These are phyloP conservation scores for Diutina neorugosa DNA, from an alignment of 1,139 yeast species.

Conservation along the genomic window DNA sequence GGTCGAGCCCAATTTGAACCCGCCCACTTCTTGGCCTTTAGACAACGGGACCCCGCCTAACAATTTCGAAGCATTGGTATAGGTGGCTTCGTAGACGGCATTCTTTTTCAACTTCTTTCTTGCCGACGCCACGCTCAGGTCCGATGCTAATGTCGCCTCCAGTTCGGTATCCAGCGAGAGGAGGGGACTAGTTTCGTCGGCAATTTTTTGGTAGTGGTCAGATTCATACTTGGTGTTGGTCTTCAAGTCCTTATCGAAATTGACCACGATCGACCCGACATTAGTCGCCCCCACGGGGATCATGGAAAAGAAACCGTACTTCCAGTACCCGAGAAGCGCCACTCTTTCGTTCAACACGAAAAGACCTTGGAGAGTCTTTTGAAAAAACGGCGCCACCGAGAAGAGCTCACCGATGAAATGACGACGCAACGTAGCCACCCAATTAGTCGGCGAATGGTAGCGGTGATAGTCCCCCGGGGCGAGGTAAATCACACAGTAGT, in stretches of 20 bases:
- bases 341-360: slow-evolving; percentile 93
- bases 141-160: slow-evolving; percentile 8
- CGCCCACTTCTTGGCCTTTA: slow-evolving; percentile 95
- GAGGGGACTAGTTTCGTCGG: slow-evolving; percentile 23
- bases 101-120: slow-evolving; percentile 43
- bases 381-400: slow-evolving; percentile 96
- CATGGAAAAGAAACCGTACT: slow-evolving; percentile 95
- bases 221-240: slow-evolving; percentile 62
- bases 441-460: slow-evolving; percentile 90
- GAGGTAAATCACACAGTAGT: slow-evolving; percentile 82
- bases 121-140: slow-evolving; percentile 10
- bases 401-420: slow-evolving; percentile 94
- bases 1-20: slow-evolving; percentile 90
- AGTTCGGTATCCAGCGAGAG: slow-evolving; percentile 9
- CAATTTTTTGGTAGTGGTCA: not conserved
- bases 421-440: slow-evolving; percentile 91
- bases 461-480: slow-evolving; percentile 99
- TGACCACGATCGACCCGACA: slow-evolving; percentile 87
- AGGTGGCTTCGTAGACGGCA: slow-evolving; percentile 91
- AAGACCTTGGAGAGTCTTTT: slow-evolving; percentile 70
- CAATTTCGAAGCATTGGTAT: slow-evolving; percentile 65
- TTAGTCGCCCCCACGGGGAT: slow-evolving; percentile 99
- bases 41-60: slow-evolving; percentile 81
- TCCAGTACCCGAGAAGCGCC: slow-evolving; percentile 91
- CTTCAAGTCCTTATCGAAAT: slow-evolving; percentile 81